Conservation (phyloP, 2,329 filamentous ascomycete species). For the Nothophoma quercina region DNA sequence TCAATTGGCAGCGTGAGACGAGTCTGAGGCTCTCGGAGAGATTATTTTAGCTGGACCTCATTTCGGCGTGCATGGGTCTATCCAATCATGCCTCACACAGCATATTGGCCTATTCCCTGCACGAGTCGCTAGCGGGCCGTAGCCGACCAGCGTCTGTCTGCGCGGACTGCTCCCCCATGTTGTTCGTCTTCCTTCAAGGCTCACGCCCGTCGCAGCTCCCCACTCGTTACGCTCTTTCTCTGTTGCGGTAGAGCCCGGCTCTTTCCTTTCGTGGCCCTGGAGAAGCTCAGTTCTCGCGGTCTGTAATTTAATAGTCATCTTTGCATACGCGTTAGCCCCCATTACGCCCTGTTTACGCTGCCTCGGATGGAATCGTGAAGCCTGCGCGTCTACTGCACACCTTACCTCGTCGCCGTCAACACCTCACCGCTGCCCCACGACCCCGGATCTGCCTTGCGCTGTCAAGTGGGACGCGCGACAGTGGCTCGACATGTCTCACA, state of each 20-base stretch:
- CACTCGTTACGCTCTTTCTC: slow-evolving; percentile 48
- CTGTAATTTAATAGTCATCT: slow-evolving; percentile 25
- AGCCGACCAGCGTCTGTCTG: slow-evolving; percentile 20
- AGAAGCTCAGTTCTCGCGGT: slow-evolving; percentile 24
- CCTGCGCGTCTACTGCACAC: slow-evolving; percentile 38
- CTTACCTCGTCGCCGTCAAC: slow-evolving; percentile 27
- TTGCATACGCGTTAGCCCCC: slow-evolving; percentile 22
- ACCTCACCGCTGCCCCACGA: slow-evolving; percentile 21
- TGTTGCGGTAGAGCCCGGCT: slow-evolving; percentile 37
- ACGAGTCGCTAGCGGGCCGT: slow-evolving; percentile 18
- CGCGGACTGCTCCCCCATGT: slow-evolving; percentile 33
- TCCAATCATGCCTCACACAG: slow-evolving; percentile 32
- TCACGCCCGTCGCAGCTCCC: slow-evolving; percentile 45
- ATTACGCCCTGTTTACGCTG: slow-evolving; percentile 17
- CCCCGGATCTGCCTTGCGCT: slow-evolving; percentile 18
- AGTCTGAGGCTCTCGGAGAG: slow-evolving; percentile 23
- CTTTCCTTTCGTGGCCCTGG: slow-evolving; percentile 36
- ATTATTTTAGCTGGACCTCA: slow-evolving; percentile 43
- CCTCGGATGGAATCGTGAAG: slow-evolving; percentile 44
- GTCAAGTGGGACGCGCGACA: slow-evolving; percentile 19
- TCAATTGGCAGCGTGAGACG: slow-evolving; percentile 21
- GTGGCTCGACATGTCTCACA: slow-evolving; percentile 15
- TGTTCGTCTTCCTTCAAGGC: slow-evolving; percentile 38
- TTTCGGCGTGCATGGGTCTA: slow-evolving; percentile 31
- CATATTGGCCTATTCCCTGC: slow-evolving; percentile 29